phyloP scores from a whole-genome alignment of 257 asterid species.

The Misopates orontium region DNA sequence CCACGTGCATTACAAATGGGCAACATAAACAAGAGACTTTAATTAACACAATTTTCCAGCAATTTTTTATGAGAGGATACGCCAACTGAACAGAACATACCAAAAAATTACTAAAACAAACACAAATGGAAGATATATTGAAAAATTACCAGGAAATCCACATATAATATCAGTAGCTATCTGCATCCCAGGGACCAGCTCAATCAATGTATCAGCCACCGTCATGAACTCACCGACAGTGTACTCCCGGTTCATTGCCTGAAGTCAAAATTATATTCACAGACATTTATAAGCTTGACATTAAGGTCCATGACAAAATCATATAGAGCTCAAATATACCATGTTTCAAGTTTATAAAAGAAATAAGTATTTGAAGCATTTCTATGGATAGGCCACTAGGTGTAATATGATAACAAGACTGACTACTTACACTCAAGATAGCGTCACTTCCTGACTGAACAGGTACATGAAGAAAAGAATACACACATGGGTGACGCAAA shows the following conservation, averaged over 20 bases:
- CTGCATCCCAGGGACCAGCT: conserved; percentile 96
- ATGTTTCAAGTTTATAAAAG: conserved; percentile 12
- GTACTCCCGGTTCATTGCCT: conserved; percentile 97
- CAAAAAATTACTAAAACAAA: not conserved
- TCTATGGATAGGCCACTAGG: conserved; percentile 3
- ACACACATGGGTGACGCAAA: conserved; percentile 83
- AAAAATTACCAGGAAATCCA: conserved; percentile 91
- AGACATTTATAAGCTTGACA: conserved; percentile 4
- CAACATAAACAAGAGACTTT: conserved; percentile 4
- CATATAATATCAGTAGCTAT: conserved; percentile 95
- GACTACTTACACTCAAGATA: conserved; percentile 69
- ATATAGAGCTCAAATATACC: not conserved
- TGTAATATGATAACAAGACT: conserved; percentile 22
- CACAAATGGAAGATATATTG: conserved; percentile 15
- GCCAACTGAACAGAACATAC: conserved; percentile 16
- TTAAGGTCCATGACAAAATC: conserved; percentile 8
- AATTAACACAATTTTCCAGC: not conserved
- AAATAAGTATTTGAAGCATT: not conserved
- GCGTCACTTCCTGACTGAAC: conserved; percentile 97
- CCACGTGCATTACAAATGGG: conserved; percentile 4
- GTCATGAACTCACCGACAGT: conserved; percentile 72
- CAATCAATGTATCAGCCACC: conserved; percentile 82
- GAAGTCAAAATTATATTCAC: conserved; percentile 25
- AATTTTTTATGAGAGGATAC: conserved; percentile 12
- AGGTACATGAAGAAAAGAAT: conserved; percentile 95